Percentiles rank a stretch among this genome's conserved stretches.
Evolutionary conservation across 129 eudicot genomes (phyloP).

Genomic region (Erigeron canadensis): DNA sequence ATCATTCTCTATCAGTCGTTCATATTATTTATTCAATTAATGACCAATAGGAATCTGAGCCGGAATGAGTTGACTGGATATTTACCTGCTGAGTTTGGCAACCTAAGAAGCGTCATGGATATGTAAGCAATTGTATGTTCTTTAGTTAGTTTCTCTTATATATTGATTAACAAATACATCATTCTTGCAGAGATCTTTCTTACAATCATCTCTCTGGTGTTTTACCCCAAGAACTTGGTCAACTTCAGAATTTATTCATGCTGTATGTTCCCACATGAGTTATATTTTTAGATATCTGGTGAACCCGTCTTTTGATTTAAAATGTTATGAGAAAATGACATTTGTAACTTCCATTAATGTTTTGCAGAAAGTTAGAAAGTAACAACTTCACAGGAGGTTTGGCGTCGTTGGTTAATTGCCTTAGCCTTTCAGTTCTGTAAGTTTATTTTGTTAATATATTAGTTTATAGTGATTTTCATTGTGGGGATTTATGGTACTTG

Average conservation of each 20-base stretch:
- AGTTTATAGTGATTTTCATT: not conserved
- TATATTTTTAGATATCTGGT: not conserved
- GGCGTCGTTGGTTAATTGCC: slow-evolving; percentile 62
- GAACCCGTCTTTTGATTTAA: not conserved
- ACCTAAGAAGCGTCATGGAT: slow-evolving; percentile 85
- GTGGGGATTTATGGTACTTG: slow-evolving; percentile 9
- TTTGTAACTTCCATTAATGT: slow-evolving; percentile 4
- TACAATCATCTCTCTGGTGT: slow-evolving; percentile 74
- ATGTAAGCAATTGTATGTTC: slow-evolving; percentile 46
- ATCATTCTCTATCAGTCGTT: not conserved
- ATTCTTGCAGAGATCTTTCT: slow-evolving; percentile 69
- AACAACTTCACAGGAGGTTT: slow-evolving; percentile 89
- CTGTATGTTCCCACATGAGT: slow-evolving; percentile 50
- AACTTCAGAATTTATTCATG: slow-evolving; percentile 83
- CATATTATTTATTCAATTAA: not conserved
- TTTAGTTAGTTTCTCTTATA: not conserved
- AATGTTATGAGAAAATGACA: not conserved
- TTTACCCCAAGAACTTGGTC: slow-evolving; percentile 80
- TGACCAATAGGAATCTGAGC: slow-evolving; percentile 63
- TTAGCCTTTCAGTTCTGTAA: slow-evolving; percentile 74
- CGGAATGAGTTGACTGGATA: slow-evolving; percentile 57
- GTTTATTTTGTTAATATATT: slow-evolving; percentile 24
- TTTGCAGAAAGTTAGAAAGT: slow-evolving; percentile 67
- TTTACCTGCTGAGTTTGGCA: slow-evolving; percentile 93
- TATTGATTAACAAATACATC: not conserved